Evolutionary conservation across 208 protist genomes (phyloP), one percentile per base, ranked within the genome.

Genomic region (Crithidia sp.): DNA sequence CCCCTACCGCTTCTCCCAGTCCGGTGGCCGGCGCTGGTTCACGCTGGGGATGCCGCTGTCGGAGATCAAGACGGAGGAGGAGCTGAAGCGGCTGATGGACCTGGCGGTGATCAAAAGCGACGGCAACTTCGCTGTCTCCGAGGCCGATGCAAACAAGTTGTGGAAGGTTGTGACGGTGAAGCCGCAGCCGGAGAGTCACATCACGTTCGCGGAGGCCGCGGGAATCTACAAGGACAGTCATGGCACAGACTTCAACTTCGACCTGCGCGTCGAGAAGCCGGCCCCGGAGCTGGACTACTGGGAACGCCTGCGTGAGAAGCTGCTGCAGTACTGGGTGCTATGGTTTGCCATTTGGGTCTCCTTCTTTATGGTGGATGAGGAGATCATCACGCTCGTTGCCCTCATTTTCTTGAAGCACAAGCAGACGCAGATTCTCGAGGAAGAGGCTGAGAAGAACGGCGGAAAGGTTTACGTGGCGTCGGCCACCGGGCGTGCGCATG

Each of bases 341-440:
- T 95, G 87, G 86, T 95, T 97, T 54, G 78, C 93, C 0, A 43
- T 91, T 45, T 97, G 93, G 93, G 82, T 88, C 13, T 88, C 84
- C 44, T 97, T 97, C 76, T 97, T 91, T 63, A 93, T 94, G 84
- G 90, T 97, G 0, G 93, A 95, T 83, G 93, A 97, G 59, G 93
- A 97, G 72, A 87, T 97, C 36, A 88, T 97, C 55, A 94, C 93
- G 2, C 59, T 97, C 28, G 65, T 91, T 2, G 89, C 90, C 6
- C 83, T 97, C 8, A 94, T 97, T 59, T 87, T 94, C 64, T 69
- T 95, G 40, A 94, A 95, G 77, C 87, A 88, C 71, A 66, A 77
- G 16, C 90, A 95, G 62, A 95, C 88, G 49, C 74, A 82, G 50
- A 95, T 93, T 47, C 62, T 97, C 37, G 85, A 95, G 69, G 79